These are phyloP conservation scores for Clohesyomyces aquaticus DNA, from an alignment of 495 filamentous ascomycete species.

Conservation along the genomic window DNA sequence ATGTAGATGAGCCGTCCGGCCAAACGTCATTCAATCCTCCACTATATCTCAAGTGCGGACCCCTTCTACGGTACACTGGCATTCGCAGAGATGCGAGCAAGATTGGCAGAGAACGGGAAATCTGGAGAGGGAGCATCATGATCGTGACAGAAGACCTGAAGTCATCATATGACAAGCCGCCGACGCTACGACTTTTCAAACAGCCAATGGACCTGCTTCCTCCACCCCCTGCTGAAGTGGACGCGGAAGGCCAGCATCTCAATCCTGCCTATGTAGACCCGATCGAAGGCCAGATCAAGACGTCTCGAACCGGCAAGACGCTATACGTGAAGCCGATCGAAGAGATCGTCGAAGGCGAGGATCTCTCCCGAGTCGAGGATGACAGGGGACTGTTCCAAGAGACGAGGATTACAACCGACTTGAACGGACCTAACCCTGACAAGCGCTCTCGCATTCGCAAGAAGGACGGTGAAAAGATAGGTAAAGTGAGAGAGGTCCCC, in stretches of 20 bases:
- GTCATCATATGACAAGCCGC: constrained; percentile 78
- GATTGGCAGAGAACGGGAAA: constrained; percentile 60
- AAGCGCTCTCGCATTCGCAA: constrained; percentile 34
- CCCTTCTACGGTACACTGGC: constrained; percentile 87
- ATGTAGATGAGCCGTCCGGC: constrained; percentile 39
- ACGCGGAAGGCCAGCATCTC: constrained; percentile 64
- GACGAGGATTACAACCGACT: constrained; percentile 49
- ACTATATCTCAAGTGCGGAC: constrained; percentile 86
- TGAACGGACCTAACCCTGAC: constrained; percentile 43
- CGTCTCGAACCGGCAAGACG: constrained; percentile 76
- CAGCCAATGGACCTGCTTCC: constrained; percentile 84
- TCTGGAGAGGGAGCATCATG: constrained; percentile 92
- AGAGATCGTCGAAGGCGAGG: constrained; percentile 69
- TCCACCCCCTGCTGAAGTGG: constrained; percentile 72
- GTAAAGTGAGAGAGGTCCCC: constrained; percentile 75
- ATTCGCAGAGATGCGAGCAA: constrained; percentile 58
- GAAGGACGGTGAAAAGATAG: constrained; percentile 71
- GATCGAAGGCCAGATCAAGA: constrained; percentile 81
- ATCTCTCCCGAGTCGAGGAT: constrained; percentile 75
- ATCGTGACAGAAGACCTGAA: constrained; percentile 84
- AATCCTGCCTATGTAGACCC: constrained; percentile 86
- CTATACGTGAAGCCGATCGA: constrained; percentile 87
- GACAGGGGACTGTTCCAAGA: constrained; percentile 79
- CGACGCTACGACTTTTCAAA: constrained; percentile 77
- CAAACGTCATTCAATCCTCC: constrained; percentile 76